These are phyloP conservation scores for Candida tropicalis DNA, from an alignment of 1,139 yeast species.

Conservation along the genomic window DNA sequence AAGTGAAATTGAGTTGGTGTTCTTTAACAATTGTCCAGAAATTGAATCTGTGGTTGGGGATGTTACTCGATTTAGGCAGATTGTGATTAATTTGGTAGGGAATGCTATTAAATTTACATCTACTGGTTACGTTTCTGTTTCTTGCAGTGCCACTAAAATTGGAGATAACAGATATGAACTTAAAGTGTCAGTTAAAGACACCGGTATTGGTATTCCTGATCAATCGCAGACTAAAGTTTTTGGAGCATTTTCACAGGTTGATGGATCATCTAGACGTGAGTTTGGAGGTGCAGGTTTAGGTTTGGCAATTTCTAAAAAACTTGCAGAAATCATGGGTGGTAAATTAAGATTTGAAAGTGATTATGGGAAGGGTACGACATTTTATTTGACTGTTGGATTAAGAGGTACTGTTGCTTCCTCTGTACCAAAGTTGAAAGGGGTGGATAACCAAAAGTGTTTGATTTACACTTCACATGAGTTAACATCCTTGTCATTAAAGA, in stretches of 20 bases:
- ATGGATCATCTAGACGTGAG: slow-evolving; percentile 57
- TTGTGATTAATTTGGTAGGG: slow-evolving; percentile 56
- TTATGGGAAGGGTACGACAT: slow-evolving; percentile 56
- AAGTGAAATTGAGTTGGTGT: slow-evolving; percentile 51
- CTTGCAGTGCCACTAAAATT: slow-evolving; percentile 32
- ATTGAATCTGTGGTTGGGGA: slow-evolving; percentile 52
- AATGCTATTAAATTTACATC: slow-evolving; percentile 61
- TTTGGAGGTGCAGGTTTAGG: slow-evolving; percentile 68
- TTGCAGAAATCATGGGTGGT: slow-evolving; percentile 64
- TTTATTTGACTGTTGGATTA: slow-evolving; percentile 37
- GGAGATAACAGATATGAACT: slow-evolving; percentile 44
- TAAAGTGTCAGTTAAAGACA: slow-evolving; percentile 48
- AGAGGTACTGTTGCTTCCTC: slow-evolving; percentile 17
- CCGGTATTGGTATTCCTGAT: slow-evolving; percentile 65
- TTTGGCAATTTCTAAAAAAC: slow-evolving; percentile 57
- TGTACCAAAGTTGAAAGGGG: slow-evolving; percentile 20
- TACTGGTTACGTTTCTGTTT: slow-evolving; percentile 49
- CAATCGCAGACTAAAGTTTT: slow-evolving; percentile 52
- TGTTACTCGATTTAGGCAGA: slow-evolving; percentile 54
- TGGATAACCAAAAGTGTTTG: slow-evolving; percentile 26
- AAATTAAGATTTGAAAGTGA: slow-evolving; percentile 51
- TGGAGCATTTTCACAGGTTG: slow-evolving; percentile 63
- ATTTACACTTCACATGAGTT: slow-evolving; percentile 37
- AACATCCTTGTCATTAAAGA: slow-evolving; percentile 34
- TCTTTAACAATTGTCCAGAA: slow-evolving; percentile 45